Base-by-base conservation (phyloP, 176 grass and related monocot species). In the Luzula sylvatica region DNA sequence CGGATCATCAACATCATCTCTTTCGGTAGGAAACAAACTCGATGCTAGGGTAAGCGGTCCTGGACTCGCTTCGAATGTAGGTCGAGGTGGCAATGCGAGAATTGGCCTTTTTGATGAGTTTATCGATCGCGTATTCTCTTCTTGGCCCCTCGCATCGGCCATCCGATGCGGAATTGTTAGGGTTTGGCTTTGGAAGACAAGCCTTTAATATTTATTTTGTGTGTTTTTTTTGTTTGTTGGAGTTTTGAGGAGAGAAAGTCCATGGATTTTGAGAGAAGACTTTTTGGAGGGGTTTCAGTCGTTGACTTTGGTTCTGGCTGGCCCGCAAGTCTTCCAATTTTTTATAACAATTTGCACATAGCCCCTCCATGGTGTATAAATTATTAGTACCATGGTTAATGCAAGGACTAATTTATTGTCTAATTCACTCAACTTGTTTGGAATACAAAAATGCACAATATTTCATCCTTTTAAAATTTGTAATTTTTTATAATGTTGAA, bases 1-100 rank as follows among this genome's bases (percentile, higher is more conserved):
- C 15, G 23, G 17, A 44, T 47, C 70, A 18, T 23, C 50, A 12
- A 45, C 61, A 25, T 48, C 61, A 23, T 66, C 83, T 17, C 55
- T 9, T 46, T 84, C 78, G 15, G 69, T 71, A 0, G 81, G 28
- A 55, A 96, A 96, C 58, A 96, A 66, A 53, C 80, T 77, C 38
- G 92, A 96, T 52, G 86, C 85, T 57, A 96, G 71, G 21, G 92
- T 86, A 53, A 96, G 73, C 48, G 85, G 92, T 24, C 92, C 85
- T 11, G 92, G 92, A 72, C 92, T 96, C 16, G 50, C 81, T 75
- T 82, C 81, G 52, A 65, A 74, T 22, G 72, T 28, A 2, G 78
- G 60, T 45, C 84, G 74, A 50, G 85, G 67, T 0, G 92, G 92
- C 42, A 98, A 78, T 12, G 81, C 57, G 3, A 98, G 51, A 20